phyloP scores from a whole-genome alignment of 768 basidiomycete genomes.

The Gymnopilus junonius region DNA sequence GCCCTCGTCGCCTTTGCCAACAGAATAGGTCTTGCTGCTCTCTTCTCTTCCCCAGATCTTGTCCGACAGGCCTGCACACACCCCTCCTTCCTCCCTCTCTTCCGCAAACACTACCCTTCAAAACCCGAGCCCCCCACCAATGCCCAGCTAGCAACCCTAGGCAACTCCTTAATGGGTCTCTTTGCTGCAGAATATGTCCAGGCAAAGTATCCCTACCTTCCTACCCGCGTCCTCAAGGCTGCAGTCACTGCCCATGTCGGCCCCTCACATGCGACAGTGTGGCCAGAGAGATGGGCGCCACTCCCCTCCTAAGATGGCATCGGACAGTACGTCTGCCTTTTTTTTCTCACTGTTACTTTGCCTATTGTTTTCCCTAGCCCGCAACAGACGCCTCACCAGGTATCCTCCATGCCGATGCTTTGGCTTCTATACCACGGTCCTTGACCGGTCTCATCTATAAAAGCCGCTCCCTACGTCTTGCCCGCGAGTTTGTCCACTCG shows the following conservation, averaged over 20 bases:
- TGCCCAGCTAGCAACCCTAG: slow-evolving; percentile 72
- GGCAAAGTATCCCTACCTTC: slow-evolving; percentile 85
- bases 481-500: slow-evolving; percentile 87
- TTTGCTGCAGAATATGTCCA: slow-evolving; percentile 87
- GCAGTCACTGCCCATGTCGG: slow-evolving; percentile 94
- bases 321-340: slow-evolving; percentile 56
- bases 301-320: slow-evolving; percentile 81
- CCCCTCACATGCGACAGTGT: slow-evolving; percentile 81
- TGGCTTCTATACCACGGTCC: slow-evolving; percentile 86
- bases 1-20: slow-evolving; percentile 79
- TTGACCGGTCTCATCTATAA: slow-evolving; percentile 90
- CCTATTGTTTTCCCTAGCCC: slow-evolving; percentile 39
- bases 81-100: slow-evolving; percentile 63
- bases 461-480: slow-evolving; percentile 80
- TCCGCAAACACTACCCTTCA: slow-evolving; percentile 59
- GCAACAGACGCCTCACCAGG: slow-evolving; percentile 49
- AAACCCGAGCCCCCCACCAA: slow-evolving; percentile 66
- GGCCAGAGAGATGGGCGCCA: slow-evolving; percentile 84
- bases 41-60: slow-evolving; percentile 55
- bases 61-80: slow-evolving; percentile 83
- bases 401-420: slow-evolving; percentile 81
- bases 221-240: slow-evolving; percentile 89
- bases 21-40: slow-evolving; percentile 69
- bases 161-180: slow-evolving; percentile 89
- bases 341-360: neutral